Base-by-base conservation (phyloP, 495 filamentous ascomycete genomes). In the Annulohypoxylon moriforme region DNA sequence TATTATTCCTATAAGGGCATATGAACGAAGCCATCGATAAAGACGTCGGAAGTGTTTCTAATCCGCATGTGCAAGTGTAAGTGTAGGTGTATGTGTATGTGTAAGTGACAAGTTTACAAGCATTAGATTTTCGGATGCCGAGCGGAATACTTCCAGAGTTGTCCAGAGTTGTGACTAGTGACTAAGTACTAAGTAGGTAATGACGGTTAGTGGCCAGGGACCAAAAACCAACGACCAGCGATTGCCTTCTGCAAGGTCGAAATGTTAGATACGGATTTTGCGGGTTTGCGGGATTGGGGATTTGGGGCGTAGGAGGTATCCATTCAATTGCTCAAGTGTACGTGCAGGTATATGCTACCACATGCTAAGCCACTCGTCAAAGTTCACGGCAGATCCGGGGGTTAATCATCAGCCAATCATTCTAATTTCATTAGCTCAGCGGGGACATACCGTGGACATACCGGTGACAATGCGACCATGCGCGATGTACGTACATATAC, bases 1-100 rank as follows among this genome's bases (percentile, higher is more conserved):
- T 58, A 47, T 46, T 47, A 55, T 53, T 22, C 52, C 66, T 63
- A 67, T 67, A 64, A 29, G 67, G 67, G 29, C 44, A 64, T 60
- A 64, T 71, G 36, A 74, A 74, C 13, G 58, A 74, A 74, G 57
- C 71, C 71, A 74, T 74, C 67, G 67, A 71, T 50, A 34, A 80
- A 46, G 55, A 66, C 29, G 34, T 64, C 24, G 40, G 22, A 27
- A 9, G 7, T 8, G 14, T 61, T 57, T 53, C 60, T 34, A 49
- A 66, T 52, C 60, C 49, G 4, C 25, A 29, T 52, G 7, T 29
- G 13, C 11, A 24, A 25, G n/a, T n/a, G n/a, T n/a, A n/a, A n/a
- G n/a, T n/a, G n/a, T n/a, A n/a, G n/a, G n/a, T n/a, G n/a, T n/a
- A n/a, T n/a, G n/a, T n/a, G 4, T 11, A 29, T 52, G 7, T 29